Evolutionary conservation across 1,284 basidiomycete genomes (phyloP).

Genomic region (Ustilago bromivora): DNA sequence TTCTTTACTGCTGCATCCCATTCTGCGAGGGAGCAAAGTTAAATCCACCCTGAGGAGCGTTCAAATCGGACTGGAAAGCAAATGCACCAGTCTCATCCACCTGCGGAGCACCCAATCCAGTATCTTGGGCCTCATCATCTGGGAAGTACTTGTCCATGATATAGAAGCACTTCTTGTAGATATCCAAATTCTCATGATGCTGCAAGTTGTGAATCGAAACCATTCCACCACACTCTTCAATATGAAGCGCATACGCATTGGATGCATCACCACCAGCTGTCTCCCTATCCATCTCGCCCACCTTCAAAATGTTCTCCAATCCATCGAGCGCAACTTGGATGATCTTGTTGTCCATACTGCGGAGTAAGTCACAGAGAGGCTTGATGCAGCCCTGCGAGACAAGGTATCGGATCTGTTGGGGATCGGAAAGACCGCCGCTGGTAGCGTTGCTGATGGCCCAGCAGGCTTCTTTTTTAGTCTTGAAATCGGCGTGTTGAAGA

Average conservation of each 20-base stretch:
- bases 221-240: constrained; percentile 96
- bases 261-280: constrained; percentile 83
- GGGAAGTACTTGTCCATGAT: constrained; percentile 74
- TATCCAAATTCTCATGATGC: constrained; percentile 99
- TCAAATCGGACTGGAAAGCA: constrained; percentile 75
- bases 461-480: constrained; percentile 99
- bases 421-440: constrained; percentile 95
- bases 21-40: constrained; percentile 62
- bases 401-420: constrained; percentile 96
- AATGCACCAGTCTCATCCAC: constrained; percentile 88
- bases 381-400: constrained; percentile 98
- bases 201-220: constrained; percentile 97
- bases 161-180: constrained; percentile 99
- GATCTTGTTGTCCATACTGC: constrained; percentile 99
- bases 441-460: constrained; percentile 99
- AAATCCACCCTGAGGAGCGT: constrained; percentile 67
- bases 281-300: constrained; percentile 95
- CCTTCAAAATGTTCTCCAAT: constrained; percentile 97
- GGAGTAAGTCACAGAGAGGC: constrained; percentile 93
- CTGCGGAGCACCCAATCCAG: constrained; percentile 81
- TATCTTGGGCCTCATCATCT: constrained; percentile 72
- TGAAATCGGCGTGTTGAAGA: constrained; percentile 96
- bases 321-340: constrained; percentile 98
- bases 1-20: constrained; percentile 58
- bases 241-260: constrained; percentile 93